These are phyloP conservation scores for Cotoneaster glaucophyllus DNA, from an alignment of 306 rosid species.

Conservation along the genomic window DNA sequence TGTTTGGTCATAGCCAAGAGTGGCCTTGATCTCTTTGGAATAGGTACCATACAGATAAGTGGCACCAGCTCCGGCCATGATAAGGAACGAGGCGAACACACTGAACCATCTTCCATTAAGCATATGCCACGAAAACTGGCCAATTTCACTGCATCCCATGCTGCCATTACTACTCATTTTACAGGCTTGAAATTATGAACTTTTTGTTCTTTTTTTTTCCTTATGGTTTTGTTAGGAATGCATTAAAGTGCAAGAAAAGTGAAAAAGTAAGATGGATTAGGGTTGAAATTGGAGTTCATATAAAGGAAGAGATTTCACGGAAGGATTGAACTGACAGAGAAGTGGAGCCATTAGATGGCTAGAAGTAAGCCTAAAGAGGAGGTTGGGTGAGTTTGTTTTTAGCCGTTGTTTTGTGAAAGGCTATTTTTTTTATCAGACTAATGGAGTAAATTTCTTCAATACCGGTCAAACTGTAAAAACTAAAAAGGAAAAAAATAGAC, in stretches of 20 bases:
- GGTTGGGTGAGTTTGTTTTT: neutral
- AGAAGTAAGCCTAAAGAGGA: neutral
- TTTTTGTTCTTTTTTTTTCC: neutral
- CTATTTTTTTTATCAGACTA: neutral
- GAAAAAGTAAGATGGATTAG: neutral
- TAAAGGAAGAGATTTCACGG: neutral
- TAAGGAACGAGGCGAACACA: conserved; percentile 18
- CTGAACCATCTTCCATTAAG: conserved; percentile 18
- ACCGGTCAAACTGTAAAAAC: too few species aligned
- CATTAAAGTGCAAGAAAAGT: neutral
- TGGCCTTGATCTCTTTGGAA: conserved; percentile 27
- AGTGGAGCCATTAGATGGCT: neutral
- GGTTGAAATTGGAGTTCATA: neutral
- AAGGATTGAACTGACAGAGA: neutral
- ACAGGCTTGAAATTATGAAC: neutral
- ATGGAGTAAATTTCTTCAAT: too few species aligned
- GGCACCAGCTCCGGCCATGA: conserved; percentile 32
- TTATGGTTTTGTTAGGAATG: neutral
- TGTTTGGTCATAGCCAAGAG: conserved; percentile 26
- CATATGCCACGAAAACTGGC: neutral
- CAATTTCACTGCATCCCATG: neutral
- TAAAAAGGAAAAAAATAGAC: neutral
- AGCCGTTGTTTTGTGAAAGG: neutral
- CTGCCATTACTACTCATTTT: neutral
- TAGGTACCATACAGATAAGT: conserved; percentile 32